These are phyloP conservation scores for Trichopus zeylanicus DNA, from an alignment of 116 monocot species.

Conservation along the genomic window DNA sequence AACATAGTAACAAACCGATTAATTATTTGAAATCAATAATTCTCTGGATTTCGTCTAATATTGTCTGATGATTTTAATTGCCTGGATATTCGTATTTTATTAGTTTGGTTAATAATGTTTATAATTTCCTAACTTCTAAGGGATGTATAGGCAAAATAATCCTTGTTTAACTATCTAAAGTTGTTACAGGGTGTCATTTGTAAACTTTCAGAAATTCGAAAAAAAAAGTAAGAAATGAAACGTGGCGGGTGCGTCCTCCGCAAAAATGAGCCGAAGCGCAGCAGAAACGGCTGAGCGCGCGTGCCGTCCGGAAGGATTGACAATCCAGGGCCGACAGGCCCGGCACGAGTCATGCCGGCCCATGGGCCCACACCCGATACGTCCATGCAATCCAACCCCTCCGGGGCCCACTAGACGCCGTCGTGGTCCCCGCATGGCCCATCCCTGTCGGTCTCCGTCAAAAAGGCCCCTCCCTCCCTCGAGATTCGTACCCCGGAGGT, in stretches of 20 bases:
- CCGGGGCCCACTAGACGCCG: neutral
- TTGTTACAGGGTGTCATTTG: no score
- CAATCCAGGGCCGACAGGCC: neutral
- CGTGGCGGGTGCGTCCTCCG: neutral
- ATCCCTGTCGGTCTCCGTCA: conserved; percentile 1
- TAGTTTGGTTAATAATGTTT: no score
- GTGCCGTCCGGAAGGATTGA: neutral
- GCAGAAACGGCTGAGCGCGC: neutral
- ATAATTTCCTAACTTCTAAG: no score
- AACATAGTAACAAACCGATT: no score
- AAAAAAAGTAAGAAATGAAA: neutral
- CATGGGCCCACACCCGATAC: neutral
- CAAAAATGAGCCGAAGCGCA: neutral
- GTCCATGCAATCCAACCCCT: no score
- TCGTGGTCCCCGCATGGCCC: neutral
- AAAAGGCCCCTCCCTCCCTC: neutral
- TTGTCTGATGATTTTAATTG: no score
- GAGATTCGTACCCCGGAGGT: no score
- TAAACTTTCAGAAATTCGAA: neutral
- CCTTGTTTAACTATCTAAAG: no score
- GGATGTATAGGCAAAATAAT: no score
- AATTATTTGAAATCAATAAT: no score
- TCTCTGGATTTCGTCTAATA: no score
- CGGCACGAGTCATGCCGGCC: neutral
- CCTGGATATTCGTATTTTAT: no score